These are phyloP conservation scores for Cladophialophora chaetospira DNA, from an alignment of 2,329 filamentous ascomycete genomes.

Conservation along the genomic window DNA sequence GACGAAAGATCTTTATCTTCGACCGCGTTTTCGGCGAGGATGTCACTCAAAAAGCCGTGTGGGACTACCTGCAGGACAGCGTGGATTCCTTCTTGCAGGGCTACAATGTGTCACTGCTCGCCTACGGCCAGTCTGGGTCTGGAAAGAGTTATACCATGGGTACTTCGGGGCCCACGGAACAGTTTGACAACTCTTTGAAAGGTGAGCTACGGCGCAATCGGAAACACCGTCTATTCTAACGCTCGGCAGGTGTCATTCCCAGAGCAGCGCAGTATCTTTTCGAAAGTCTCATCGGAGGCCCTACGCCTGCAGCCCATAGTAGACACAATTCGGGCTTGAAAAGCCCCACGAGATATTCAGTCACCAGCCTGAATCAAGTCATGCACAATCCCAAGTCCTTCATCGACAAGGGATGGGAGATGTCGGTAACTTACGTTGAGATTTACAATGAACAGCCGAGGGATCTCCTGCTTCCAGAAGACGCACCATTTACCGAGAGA, in stretches of 20 bases:
- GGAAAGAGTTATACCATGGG: conserved; percentile 99
- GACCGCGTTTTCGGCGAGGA: conserved; percentile 90
- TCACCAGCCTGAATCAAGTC: conserved; percentile 51
- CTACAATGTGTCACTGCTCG: conserved; percentile 96
- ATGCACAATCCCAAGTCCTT: conserved; percentile 44
- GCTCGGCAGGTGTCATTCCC: conserved; percentile 80
- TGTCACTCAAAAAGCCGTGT: conserved; percentile 82
- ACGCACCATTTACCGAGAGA: conserved; percentile 69
- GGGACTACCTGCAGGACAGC: conserved; percentile 91
- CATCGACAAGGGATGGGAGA: conserved; percentile 77
- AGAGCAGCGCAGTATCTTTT: conserved; percentile 85
- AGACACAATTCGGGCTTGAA: conserved; percentile 74
- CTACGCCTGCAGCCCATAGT: conserved; percentile 42
- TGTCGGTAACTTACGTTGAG: conserved; percentile 93
- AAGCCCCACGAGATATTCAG: conserved; percentile 76
- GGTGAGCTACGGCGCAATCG: conserved; percentile 55
- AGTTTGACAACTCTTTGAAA: conserved; percentile 70
- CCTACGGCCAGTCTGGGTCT: conserved; percentile 95
- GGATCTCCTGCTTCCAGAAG: conserved; percentile 81
- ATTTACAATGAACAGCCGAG: conserved; percentile 98
- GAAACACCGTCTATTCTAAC: background rate
- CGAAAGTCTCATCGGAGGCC: conserved; percentile 71
- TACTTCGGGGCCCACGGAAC: conserved; percentile 81
- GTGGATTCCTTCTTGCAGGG: conserved; percentile 88
- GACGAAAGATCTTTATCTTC: conserved; percentile 93